Evolutionary conservation across 2,329 filamentous ascomycete genomes (phyloP).

Genomic region (Lanzia echinophila): DNA sequence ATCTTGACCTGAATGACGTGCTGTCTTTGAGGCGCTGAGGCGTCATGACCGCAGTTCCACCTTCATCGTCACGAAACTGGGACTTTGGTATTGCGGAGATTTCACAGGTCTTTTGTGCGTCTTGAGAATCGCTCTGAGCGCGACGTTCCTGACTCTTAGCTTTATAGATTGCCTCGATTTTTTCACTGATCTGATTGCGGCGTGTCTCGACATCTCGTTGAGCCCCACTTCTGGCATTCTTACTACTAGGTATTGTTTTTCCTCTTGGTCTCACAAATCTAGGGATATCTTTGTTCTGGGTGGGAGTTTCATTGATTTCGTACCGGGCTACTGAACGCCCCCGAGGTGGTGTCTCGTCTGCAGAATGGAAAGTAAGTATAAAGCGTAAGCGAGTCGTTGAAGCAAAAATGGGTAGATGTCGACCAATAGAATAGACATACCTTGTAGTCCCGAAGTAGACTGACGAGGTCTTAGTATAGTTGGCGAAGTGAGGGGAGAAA

Average conservation of each 20-base stretch:
- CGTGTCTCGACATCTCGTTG: not conserved
- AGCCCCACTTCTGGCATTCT: not conserved
- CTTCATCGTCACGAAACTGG: not conserved
- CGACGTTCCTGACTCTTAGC: conserved; percentile 17
- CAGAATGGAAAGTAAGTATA: not conserved
- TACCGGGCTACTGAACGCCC: conserved; percentile 5
- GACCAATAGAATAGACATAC: not conserved
- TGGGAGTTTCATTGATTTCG: conserved; percentile 3
- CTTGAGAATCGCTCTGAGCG: not conserved
- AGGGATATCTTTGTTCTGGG: not conserved
- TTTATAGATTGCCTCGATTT: conserved; percentile 21
- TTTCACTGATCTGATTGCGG: conserved; percentile 15
- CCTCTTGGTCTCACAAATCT: not conserved
- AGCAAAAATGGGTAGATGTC: no score
- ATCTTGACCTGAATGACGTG: conserved; percentile 3
- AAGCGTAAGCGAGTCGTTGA: not conserved
- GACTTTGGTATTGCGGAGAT: not conserved
- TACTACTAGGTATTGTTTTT: conserved; percentile 1
- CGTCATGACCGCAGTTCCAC: not conserved
- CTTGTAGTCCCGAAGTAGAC: not conserved
- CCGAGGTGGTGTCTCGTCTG: not conserved
- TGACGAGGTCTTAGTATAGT: not conserved
- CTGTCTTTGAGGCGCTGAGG: not conserved
- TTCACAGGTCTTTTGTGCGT: not conserved
- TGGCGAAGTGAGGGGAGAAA: conserved; percentile 6